These are phyloP conservation scores for Vitis amurensis DNA, from an alignment of 164 flowering plant genomes.

Conservation along the genomic window DNA sequence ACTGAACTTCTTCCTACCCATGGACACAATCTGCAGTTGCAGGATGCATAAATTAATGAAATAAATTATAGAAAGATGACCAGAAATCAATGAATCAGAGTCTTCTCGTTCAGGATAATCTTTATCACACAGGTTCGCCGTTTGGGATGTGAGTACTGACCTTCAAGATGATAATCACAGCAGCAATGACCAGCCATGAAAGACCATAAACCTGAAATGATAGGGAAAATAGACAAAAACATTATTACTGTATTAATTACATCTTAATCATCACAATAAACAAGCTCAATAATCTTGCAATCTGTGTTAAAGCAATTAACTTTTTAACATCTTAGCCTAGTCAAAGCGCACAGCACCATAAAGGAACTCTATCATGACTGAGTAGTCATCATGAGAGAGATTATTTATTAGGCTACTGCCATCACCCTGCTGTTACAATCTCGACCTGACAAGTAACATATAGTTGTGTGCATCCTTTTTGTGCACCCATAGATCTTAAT, in stretches of 20 bases:
- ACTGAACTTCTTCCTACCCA: conserved; percentile 93
- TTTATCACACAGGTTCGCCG: background rate
- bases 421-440: background rate
- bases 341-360: background rate
- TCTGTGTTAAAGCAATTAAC: background rate
- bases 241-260: too few species aligned
- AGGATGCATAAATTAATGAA: background rate
- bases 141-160: conserved; percentile 33
- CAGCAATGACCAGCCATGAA: conserved; percentile 94
- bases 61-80: background rate
- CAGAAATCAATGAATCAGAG: background rate
- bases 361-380: background rate
- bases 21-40: conserved; percentile 76
- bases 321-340: background rate
- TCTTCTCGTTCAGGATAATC: background rate
- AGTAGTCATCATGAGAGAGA: background rate
- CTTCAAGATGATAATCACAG: conserved; percentile 82
- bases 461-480: background rate
- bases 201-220: conserved; percentile 76
- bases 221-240: conserved; percentile 3
- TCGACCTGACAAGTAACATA: background rate
- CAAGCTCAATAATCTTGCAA: background rate
- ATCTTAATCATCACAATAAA: too few species aligned
- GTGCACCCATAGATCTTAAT: background rate
- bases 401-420: background rate